These are phyloP conservation scores for Teratosphaeria destructans DNA, from an alignment of 2,329 filamentous ascomycete species.

Conservation along the genomic window DNA sequence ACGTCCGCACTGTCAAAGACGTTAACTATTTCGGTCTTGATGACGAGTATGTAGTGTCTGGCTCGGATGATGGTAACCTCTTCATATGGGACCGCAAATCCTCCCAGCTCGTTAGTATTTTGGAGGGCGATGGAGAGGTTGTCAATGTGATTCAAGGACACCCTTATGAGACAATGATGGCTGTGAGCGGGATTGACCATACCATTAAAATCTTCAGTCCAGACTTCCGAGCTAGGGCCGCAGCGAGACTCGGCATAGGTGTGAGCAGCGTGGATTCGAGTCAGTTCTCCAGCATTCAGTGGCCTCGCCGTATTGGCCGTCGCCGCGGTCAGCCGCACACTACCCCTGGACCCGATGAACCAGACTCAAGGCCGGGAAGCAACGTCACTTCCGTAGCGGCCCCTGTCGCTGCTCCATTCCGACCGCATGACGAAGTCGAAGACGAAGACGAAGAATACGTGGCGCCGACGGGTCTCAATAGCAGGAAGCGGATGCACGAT, in stretches of 20 bases:
- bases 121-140: constrained; percentile 58
- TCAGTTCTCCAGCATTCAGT: constrained; percentile 31
- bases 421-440: constrained; percentile 8
- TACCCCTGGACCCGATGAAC: background rate
- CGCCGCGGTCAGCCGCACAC: background rate
- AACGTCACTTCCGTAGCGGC: constrained; percentile 16
- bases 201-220: constrained; percentile 60
- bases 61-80: constrained; percentile 55
- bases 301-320: constrained; percentile 13
- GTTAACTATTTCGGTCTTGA: constrained; percentile 58
- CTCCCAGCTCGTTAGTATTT: constrained; percentile 50
- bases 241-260: constrained; percentile 48
- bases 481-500: constrained; percentile 49
- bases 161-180: constrained; percentile 56
- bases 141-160: constrained; percentile 60
- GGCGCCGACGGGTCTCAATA: constrained; percentile 39
- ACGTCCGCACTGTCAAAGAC: constrained; percentile 58
- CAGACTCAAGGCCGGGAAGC: background rate
- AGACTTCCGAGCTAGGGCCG: constrained; percentile 46
- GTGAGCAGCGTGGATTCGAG: constrained; percentile 40
- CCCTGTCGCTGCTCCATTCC: constrained; percentile 7
- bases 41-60: constrained; percentile 59
- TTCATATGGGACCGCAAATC: constrained; percentile 62
- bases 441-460: constrained; percentile 30
- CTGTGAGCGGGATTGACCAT: constrained; percentile 56